phyloP scores from a whole-genome alignment of 2,329 filamentous ascomycete genomes.

The Colletotrichum sp. region DNA sequence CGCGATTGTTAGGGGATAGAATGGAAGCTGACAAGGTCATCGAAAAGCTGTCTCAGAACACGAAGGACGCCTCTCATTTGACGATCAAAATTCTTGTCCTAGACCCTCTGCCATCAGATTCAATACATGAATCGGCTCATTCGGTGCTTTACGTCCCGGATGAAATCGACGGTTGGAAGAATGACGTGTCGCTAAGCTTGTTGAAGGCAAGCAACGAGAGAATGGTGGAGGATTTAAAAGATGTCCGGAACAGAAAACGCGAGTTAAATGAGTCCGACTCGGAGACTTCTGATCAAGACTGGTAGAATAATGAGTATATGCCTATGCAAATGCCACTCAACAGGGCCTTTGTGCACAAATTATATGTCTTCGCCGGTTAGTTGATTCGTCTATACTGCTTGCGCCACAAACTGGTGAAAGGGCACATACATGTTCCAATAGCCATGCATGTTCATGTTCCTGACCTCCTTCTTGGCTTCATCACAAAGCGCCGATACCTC shows the following conservation, averaged over 20 bases:
- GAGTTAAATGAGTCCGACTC: background rate
- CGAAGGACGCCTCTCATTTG: background rate
- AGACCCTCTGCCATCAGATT: background rate
- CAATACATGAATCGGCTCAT: background rate
- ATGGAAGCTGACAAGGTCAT: background rate
- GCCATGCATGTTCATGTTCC: slow-evolving; percentile 27
- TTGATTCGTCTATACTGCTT: background rate
- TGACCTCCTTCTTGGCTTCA: slow-evolving; percentile 25
- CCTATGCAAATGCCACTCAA: background rate
- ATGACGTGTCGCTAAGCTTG: background rate
- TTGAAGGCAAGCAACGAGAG: background rate
- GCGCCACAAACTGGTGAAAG: background rate
- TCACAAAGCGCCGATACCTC: slow-evolving; percentile 28
- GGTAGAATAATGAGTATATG: background rate
- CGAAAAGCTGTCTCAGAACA: background rate
- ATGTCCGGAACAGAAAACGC: background rate
- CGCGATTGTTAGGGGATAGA: background rate
- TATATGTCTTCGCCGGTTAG: background rate
- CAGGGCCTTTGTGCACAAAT: background rate
- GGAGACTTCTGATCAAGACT: background rate
- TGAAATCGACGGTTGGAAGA: background rate
- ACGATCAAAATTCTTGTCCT: background rate
- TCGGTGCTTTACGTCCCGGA: background rate
- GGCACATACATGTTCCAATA: slow-evolving; percentile 23
- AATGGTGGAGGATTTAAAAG: background rate